Percentiles rank a stretch among this genome's conserved stretches.
Evolutionary conservation across 2,329 filamentous ascomycete genomes (phyloP).

Genomic region (Phialocephala subalpina): DNA sequence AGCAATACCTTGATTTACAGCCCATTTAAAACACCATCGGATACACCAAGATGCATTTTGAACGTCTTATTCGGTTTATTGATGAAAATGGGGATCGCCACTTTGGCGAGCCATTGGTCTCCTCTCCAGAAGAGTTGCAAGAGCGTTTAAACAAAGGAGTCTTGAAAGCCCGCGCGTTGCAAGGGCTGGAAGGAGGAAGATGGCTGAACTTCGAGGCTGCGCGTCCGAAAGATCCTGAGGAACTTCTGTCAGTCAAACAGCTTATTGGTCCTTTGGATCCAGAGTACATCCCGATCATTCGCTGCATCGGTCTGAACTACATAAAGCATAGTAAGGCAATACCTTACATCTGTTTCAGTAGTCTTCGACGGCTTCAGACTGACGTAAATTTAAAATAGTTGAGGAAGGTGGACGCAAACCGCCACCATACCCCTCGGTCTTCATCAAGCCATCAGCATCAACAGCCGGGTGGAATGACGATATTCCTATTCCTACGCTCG

Average conservation of each 20-base stretch:
- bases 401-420: constrained; percentile 59
- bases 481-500: constrained; percentile 56
- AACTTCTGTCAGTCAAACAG: constrained; percentile 44
- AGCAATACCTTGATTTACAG: too few species aligned
- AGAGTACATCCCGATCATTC: constrained; percentile 58
- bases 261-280: constrained; percentile 42
- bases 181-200: background rate
- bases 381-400: constrained; percentile 45
- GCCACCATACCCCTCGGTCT: constrained; percentile 58
- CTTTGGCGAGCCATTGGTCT: background rate
- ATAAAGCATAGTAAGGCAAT: constrained; percentile 57
- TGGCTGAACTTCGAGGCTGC: background rate
- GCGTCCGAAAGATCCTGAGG: constrained; percentile 33
- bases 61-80: background rate
- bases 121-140: background rate
- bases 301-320: constrained; percentile 68
- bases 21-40: too few species aligned
- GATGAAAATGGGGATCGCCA: background rate
- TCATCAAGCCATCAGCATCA: constrained; percentile 56
- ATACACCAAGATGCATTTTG: background rate
- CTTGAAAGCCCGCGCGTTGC: background rate
- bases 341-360: background rate
- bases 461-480: constrained; percentile 46
- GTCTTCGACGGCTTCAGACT: background rate
- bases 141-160: background rate